Percentiles rank a stretch among this genome's conserved stretches.
phyloP scores from a whole-genome alignment of 2,329 filamentous ascomycete species.

The Emergomyces africanus region DNA sequence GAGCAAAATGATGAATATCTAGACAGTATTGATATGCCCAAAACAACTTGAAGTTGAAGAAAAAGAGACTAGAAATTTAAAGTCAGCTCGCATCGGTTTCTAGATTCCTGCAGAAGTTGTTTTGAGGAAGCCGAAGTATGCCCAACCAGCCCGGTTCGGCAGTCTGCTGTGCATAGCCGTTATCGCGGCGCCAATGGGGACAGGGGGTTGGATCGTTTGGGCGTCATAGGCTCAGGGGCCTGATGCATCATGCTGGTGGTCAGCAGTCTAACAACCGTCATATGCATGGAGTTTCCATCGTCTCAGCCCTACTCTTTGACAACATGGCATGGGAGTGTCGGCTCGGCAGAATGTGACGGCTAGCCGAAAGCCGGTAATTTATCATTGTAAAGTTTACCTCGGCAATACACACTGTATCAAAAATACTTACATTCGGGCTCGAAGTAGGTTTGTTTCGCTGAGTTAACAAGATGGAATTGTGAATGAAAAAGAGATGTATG shows the following conservation, averaged over 20 bases:
- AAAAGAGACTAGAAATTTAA: not conserved
- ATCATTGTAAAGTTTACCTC: constrained; percentile 23
- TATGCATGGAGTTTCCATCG: too few species aligned
- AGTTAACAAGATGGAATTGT: not conserved
- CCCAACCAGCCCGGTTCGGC: not conserved
- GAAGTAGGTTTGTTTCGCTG: too few species aligned
- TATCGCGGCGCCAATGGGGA: too few species aligned
- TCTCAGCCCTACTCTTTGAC: too few species aligned
- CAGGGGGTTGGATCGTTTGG: too few species aligned
- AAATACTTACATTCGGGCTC: too few species aligned
- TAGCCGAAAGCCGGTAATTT: constrained; percentile 1
- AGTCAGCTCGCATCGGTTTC: not conserved
- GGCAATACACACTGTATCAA: not conserved
- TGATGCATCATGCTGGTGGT: too few species aligned
- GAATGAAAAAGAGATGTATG: not conserved
- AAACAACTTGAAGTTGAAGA: not conserved
- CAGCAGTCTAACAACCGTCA: too few species aligned
- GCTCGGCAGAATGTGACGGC: not conserved
- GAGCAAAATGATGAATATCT: not conserved
- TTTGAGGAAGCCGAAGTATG: not conserved
- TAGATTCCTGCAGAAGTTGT: too few species aligned
- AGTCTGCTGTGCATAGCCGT: not conserved
- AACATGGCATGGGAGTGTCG: not conserved
- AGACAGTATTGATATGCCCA: not conserved
- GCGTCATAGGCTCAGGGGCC: too few species aligned